Base-by-base conservation (phyloP, 2,329 filamentous ascomycete species). In the Ceratocystiopsis minuta region DNA sequence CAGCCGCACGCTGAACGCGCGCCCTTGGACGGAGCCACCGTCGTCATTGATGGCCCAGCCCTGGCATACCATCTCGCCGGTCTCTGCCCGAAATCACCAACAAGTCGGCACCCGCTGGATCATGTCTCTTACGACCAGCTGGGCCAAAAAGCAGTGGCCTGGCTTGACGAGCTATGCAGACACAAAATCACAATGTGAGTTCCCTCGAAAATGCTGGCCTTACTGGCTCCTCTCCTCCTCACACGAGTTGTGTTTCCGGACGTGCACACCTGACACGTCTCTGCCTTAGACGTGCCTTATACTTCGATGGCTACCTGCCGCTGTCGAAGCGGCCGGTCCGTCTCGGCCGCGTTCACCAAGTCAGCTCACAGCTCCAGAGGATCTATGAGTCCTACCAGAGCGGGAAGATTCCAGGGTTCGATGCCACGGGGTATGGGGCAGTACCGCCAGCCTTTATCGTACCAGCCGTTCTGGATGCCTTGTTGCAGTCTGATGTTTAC, bases 251-350 rank as follows among this genome's bases (percentile, higher is more conserved):
- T n/a, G n/a, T n/a, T n/a, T n/a, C n/a, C n/a, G n/a, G n/a, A n/a
- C n/a, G n/a, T n/a, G n/a, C n/a, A n/a, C n/a, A n/a, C n/a, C n/a
- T 50, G 49, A 41, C 37, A n/a, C n/a, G n/a, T 28, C 9, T 35
- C 15, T 40, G 39, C 48, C 20, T 47, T 56, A 82, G 77, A 49
- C 61, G 72, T 44, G 73, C 68, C 38, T 80, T 95, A 41, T 86
- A 80, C 55, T 95, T 96, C 52, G 88, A 96, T 56, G 86, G 86
- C 14, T 78, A 74, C 43, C 66, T 96, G 1, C 88, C 88, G 0
- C 45, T 55, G 0, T 57, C 64, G 5, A 94, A 94, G 54, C 65
- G 68, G 32, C 55, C 60, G 0, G 72, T 75, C 7, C 71, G 85
- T 5, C 60, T 77, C 40, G 57, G 67, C 11, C 68, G 85, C 32